Evolutionary conservation across 169 alveolate genomes (phyloP), one percentile per base, ranked within the genome.

Genomic region (Eimeria brunetti): DNA sequence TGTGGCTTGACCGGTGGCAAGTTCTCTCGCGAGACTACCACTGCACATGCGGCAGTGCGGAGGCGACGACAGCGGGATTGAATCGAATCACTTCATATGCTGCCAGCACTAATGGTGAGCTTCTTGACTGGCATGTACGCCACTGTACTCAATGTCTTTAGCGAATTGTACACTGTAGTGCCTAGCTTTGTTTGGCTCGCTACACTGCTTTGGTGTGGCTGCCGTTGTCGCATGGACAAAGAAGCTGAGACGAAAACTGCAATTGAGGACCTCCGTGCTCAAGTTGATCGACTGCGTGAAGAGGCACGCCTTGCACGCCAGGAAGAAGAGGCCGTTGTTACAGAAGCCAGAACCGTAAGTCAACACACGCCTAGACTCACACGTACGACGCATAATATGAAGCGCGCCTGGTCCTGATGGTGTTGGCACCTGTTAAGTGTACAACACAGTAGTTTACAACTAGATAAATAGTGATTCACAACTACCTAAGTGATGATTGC

Each of bases 1-100:
- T 85, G 41, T 85, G 92, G 92, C 92, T 85, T 7, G 92, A 85
- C 81, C 92, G 92, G 58, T 85, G 92, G 92, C 92, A 85, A 46
- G 92, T 85, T 30, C 78, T 85, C 38, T 85, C 81, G 7, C 60
- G 92, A 38, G 44, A 46, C 81, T 85, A 85, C 80, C 80, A 85
- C 22, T 85, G 92, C 56, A 85, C 92, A 51, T 85, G 92, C 44
- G 92, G 92, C 92, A 85, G 92, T 49, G 92, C 92, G 33, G 81
- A 85, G 80, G 92, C 92, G 41, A 71, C 92, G 41, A 41, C 30
- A 30, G 92, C 41, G 7, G 62, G 80, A 20, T 58, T 85, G 76
- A 36, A 69, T n/a, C 38, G 41, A 46, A 62, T 85, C 20, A 80
- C 92, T 41, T 85, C 80, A 62, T 62, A 33, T 7, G 41, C 80